phyloP scores from a whole-genome alignment of 2,329 filamentous ascomycete genomes.

The Phoma sp. region DNA sequence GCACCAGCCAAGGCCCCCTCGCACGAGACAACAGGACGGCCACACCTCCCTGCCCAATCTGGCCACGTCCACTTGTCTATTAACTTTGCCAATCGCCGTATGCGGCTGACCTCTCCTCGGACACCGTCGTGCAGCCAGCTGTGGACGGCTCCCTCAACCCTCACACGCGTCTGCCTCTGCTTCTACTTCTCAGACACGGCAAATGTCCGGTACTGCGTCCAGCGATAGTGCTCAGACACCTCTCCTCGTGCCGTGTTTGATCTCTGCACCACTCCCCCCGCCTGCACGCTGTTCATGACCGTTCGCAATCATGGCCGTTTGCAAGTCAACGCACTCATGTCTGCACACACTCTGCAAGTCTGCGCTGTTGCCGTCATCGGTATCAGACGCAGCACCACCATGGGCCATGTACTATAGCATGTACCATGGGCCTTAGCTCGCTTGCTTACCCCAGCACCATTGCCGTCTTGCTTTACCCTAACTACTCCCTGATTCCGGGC shows the following conservation, averaged over 20 bases:
- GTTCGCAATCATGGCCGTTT: constrained; percentile 20
- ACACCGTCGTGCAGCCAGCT: constrained; percentile 27
- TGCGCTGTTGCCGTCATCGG: constrained; percentile 36
- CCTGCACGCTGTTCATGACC: constrained; percentile 20
- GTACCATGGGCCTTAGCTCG: constrained; percentile 10
- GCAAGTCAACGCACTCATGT: constrained; percentile 21
- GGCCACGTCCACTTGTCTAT: constrained; percentile 7
- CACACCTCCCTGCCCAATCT: constrained; percentile 17
- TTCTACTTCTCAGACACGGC: constrained; percentile 16
- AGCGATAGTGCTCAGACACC: constrained; percentile 30
- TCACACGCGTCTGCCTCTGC: constrained; percentile 2
- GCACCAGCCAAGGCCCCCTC: constrained; percentile 35
- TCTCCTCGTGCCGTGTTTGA: constrained; percentile 39
- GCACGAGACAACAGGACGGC: constrained; percentile 22
- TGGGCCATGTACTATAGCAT: not conserved
- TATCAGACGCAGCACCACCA: constrained; percentile 29
- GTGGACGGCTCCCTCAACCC: not conserved
- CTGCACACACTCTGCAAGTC: constrained; percentile 23
- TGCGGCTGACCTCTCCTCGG: constrained; percentile 29
- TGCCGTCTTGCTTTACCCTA: constrained; percentile 44
- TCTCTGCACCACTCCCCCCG: constrained; percentile 19
- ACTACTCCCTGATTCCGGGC: constrained; percentile 36
- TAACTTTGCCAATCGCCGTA: not conserved
- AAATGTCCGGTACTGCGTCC: constrained; percentile 23
- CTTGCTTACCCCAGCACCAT: constrained; percentile 30